Evolutionary conservation across 2,329 filamentous ascomycete genomes (phyloP), one percentile per base, ranked within the genome.

Genomic region (Tolypocladium amazonense): DNA sequence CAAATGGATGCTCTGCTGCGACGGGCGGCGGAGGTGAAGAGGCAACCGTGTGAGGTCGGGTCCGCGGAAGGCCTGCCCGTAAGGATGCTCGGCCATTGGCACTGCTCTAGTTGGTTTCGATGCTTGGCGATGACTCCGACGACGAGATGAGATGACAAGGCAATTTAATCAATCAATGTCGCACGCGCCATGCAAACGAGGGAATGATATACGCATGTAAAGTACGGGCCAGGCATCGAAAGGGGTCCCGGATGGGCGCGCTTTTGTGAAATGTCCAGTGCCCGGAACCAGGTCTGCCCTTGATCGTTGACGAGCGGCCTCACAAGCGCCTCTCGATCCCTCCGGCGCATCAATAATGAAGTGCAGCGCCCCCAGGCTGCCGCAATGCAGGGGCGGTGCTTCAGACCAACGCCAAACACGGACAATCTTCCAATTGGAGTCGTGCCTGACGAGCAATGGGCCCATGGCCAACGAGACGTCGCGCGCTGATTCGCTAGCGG

Each of bases 401-500:
- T 53, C 27, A 55, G 55, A 11, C 18, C 50, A 53, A 53, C 20
- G 20, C 27, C 47, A 53, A 33, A 33, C 30, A 27, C 18, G 9
- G 23, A 12, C 30, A 35, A 57, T 56, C 53, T 53, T 30, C 56
- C 58, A 59, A 60, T 60, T 53, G 53, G 57, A 33, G 53, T 20
- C 37, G 30, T 6, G 14, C 7, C 45, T 30, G 18, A 39, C 14
- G 35, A 20, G 50, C 4, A 7, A 35, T 47, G 56, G 57, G n/a
- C 37, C 45, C 50, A 15, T 6, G 12, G n/a, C n/a, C 23, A 15
- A 4, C 20, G 12, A 25, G 27, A 38, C 37, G 45, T 33, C 33
- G 43, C 45, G 41, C 58, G 60, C 59, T 68, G 65, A 68, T 68
- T 68, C 61, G 67, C 62, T 68, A 66, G 66, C 72, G 72, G 62